Percentiles rank a stretch among this genome's conserved stretches.
phyloP scores from a whole-genome alignment of 2,329 filamentous ascomycete species.

The Fusarium citri region DNA sequence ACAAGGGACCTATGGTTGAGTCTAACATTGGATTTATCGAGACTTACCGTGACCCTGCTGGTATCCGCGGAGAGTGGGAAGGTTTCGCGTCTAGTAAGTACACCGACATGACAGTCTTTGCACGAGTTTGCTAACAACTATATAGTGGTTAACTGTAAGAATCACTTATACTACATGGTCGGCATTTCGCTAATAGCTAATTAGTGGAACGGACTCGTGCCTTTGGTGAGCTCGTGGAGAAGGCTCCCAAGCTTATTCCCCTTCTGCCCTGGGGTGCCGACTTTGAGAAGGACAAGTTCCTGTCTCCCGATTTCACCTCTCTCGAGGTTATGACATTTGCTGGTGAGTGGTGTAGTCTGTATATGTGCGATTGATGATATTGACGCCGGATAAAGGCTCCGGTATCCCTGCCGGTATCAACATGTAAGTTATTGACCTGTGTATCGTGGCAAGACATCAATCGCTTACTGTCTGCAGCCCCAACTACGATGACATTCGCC shows the following conservation, averaged over 20 bases:
- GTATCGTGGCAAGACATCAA: background rate
- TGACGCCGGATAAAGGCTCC: constrained; percentile 55
- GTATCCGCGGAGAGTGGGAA: constrained; percentile 86
- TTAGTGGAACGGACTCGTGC: constrained; percentile 83
- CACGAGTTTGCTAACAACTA: constrained; percentile 33
- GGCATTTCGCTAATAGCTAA: constrained; percentile 10
- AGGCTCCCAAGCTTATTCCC: constrained; percentile 85
- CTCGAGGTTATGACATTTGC: constrained; percentile 88
- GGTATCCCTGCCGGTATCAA: constrained; percentile 77
- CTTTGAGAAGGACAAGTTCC: constrained; percentile 96
- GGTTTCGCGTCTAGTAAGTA: constrained; percentile 75
- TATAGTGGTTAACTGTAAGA: constrained; percentile 74
- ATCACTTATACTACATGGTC: background rate
- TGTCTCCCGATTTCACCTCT: constrained; percentile 95
- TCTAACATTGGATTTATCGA: constrained; percentile 87
- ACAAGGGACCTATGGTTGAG: constrained; percentile 84
- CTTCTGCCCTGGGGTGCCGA: constrained; percentile 87
- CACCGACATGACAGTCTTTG: background rate
- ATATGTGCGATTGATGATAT: constrained; percentile 48
- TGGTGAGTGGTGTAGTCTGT: constrained; percentile 36
- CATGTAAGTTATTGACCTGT: constrained; percentile 55
- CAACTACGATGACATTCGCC: constrained; percentile 82
- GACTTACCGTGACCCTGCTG: constrained; percentile 85
- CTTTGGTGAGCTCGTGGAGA: constrained; percentile 85
- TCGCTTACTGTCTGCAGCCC: constrained; percentile 52